Conservation (phyloP, 805 yeast species). For the Cyberlindnera bimundalis region DNA sequence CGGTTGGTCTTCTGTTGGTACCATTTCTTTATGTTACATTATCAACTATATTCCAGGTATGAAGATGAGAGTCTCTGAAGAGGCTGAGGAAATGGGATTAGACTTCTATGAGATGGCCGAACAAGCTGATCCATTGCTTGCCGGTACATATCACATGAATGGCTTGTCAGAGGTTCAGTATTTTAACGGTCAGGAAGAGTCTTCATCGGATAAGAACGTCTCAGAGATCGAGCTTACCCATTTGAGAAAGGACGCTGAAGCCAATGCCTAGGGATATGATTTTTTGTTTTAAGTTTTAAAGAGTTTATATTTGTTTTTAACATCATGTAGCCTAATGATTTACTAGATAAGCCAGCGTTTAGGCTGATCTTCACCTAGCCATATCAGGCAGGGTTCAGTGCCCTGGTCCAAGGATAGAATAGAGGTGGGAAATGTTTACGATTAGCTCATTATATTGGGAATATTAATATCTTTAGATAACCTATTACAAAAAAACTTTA, state of each 20-base stretch:
- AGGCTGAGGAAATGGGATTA: conserved; percentile 49
- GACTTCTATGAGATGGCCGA: conserved; percentile 51
- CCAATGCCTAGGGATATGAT: not conserved
- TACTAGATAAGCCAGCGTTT: no score
- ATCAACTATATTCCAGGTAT: conserved; percentile 51
- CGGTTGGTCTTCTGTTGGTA: conserved; percentile 44
- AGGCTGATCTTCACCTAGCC: not conserved
- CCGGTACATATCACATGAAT: conserved; percentile 1
- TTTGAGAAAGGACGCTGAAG: conserved; percentile 2
- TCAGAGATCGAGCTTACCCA: conserved; percentile 7
- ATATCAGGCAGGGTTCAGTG: conserved; percentile 1
- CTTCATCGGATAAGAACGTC: conserved; percentile 6
- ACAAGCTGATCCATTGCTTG: conserved; percentile 34
- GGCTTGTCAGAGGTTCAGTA: conserved; percentile 14
- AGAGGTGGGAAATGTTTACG: no score
- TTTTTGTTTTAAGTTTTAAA: not conserved
- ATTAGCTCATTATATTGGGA: no score
- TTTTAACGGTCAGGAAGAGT: conserved; percentile 12
- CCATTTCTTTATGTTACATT: conserved; percentile 40
- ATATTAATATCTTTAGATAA: no score
- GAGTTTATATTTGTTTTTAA: no score
- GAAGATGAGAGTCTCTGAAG: conserved; percentile 41
- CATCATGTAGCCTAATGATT: no score
- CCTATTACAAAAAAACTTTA: no score
- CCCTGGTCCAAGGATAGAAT: not conserved